Conservation (phyloP, 148 eudicot species). For the Fagopyrum tataricum region DNA sequence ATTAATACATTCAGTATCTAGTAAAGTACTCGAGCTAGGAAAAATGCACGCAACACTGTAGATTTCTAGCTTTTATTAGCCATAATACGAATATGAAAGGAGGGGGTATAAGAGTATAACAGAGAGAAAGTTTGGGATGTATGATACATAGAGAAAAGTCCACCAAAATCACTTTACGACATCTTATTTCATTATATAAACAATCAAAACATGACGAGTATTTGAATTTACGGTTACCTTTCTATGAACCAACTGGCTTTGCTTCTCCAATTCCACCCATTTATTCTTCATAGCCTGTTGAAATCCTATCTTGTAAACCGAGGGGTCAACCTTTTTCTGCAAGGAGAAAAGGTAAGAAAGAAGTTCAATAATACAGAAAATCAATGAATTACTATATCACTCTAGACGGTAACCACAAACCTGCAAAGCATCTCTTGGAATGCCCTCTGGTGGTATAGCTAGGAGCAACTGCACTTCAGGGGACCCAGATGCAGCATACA, state of each 20-base stretch:
- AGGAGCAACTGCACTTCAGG: conserved; percentile 69
- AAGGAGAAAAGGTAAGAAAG: conserved; percentile 11
- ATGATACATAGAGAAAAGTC: background rate
- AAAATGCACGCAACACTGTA: background rate
- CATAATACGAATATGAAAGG: background rate
- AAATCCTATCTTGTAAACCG: conserved; percentile 52
- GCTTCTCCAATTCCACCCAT: conserved; percentile 73
- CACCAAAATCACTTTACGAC: background rate
- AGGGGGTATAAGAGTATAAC: background rate
- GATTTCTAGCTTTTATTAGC: background rate
- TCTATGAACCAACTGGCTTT: conserved; percentile 34
- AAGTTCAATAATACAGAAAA: conserved; percentile 6
- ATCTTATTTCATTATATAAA: background rate
- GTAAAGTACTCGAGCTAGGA: background rate
- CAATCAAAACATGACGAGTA: background rate
- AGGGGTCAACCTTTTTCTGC: conserved; percentile 67
- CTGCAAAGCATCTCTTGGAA: conserved; percentile 58
- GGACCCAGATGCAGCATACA: conserved; percentile 67
- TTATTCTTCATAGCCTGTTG: conserved; percentile 67
- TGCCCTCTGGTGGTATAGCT: conserved; percentile 81
- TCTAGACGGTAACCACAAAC: conserved; percentile 21
- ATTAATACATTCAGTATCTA: background rate
- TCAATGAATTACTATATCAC: no score
- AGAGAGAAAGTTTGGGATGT: background rate
- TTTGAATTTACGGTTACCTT: conserved; percentile 33